Conservation (phyloP, 179 eudicot genomes). For the Amaranthus tricolor region DNA sequence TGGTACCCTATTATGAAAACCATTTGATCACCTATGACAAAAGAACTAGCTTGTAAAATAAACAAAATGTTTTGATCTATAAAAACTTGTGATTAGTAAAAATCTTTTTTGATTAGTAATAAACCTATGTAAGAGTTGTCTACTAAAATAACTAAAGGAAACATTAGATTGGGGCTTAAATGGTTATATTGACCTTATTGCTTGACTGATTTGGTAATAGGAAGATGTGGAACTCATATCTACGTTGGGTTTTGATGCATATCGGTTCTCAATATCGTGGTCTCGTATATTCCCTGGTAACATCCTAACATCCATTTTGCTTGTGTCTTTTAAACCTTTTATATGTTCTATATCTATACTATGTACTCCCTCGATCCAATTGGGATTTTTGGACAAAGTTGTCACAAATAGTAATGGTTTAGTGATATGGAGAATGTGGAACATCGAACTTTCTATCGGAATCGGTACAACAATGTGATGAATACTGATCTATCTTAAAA, state of each 20-base stretch:
- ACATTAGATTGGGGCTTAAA: too few relatives aligned
- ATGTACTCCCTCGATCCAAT: not conserved
- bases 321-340: not conserved
- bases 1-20: too few relatives aligned
- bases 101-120: too few relatives aligned
- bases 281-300: constrained; percentile 72
- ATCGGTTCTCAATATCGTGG: constrained; percentile 85
- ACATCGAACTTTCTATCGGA: not conserved
- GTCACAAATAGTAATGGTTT: not conserved
- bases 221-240: constrained; percentile 74
- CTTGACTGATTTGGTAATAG: constrained; percentile 35
- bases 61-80: too few relatives aligned
- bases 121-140: too few relatives aligned
- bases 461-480: too few relatives aligned
- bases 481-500: too few relatives aligned
- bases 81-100: too few relatives aligned
- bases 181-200: constrained; percentile 1
- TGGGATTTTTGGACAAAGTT: not conserved
- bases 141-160: too few relatives aligned
- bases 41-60: too few relatives aligned
- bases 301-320: not conserved
- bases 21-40: too few relatives aligned
- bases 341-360: not conserved
- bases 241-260: constrained; percentile 62
- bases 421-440: not conserved